Percentiles rank a stretch among this genome's conserved stretches.
phyloP scores from a whole-genome alignment of 2,329 filamentous ascomycete species.

The Byssoonygena ceratinophila region DNA sequence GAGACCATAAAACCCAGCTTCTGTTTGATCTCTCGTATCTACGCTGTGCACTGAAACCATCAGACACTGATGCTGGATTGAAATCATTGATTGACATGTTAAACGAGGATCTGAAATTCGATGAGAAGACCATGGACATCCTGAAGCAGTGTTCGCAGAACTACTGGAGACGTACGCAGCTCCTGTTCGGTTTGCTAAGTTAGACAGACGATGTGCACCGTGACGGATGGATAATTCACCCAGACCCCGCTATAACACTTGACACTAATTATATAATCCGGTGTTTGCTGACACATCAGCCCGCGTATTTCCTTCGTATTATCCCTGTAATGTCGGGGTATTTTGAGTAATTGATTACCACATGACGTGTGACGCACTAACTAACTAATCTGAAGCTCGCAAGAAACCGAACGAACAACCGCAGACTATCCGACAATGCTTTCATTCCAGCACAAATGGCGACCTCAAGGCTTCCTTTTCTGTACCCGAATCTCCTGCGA shows the following conservation, averaged over 20 bases:
- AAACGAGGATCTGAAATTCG: background rate
- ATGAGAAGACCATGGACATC: background rate
- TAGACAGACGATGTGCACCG: too few species aligned
- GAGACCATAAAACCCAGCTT: constrained; percentile 30
- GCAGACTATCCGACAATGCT: background rate
- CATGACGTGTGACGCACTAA: constrained; percentile 7
- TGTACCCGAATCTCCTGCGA: constrained; percentile 58
- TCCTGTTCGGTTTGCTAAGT: constrained; percentile 68
- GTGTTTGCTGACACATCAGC: too few species aligned
- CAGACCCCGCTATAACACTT: background rate
- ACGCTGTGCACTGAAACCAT: constrained; percentile 32
- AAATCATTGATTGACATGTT: background rate
- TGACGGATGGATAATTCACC: background rate
- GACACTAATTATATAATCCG: background rate
- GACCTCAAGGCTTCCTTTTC: constrained; percentile 52
- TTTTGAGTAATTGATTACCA: background rate
- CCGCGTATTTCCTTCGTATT: constrained; percentile 1
- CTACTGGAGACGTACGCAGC: constrained; percentile 71
- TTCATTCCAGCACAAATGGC: constrained; percentile 41
- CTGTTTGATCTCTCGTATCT: constrained; percentile 32
- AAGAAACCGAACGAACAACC: background rate
- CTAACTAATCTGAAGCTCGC: background rate
- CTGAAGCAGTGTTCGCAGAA: constrained; percentile 36
- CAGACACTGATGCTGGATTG: background rate
- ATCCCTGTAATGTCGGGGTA: background rate